Percentiles rank a stretch among this genome's conserved stretches.
These are phyloP conservation scores for Monilinia aucupariae DNA, from an alignment of 2,329 filamentous ascomycete genomes.

Conservation along the genomic window DNA sequence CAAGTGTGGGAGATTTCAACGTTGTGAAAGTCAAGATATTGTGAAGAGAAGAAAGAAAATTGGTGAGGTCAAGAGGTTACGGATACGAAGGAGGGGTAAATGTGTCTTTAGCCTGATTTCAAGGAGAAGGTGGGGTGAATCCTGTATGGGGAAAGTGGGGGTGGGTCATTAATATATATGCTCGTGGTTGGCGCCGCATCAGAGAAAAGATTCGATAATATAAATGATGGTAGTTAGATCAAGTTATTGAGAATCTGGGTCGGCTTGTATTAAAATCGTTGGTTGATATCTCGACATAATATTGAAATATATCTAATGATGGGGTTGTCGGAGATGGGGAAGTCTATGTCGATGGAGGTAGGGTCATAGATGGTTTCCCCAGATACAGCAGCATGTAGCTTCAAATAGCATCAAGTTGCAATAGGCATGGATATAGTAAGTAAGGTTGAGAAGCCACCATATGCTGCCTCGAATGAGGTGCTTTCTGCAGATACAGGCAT, in stretches of 20 bases:
- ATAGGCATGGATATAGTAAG: neutral
- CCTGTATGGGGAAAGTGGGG: conserved; percentile 11
- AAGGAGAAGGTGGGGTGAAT: conserved; percentile 1
- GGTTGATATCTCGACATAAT: no score
- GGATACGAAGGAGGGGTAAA: conserved; percentile 7
- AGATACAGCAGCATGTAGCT: neutral
- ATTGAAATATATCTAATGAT: no score
- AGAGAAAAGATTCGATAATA: no score
- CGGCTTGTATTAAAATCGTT: no score
- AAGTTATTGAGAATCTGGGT: no score
- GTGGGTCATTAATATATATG: neutral
- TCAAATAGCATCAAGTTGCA: neutral
- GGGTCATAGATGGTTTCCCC: no score
- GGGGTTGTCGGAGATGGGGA: no score
- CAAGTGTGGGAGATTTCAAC: neutral
- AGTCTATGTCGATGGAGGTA: no score
- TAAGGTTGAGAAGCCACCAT: neutral
- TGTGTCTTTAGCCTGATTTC: conserved; percentile 8
- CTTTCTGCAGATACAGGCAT: neutral
- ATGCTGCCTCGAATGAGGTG: neutral
- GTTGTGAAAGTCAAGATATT: neutral
- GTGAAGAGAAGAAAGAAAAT: neutral
- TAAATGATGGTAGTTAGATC: no score
- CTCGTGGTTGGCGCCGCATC: no score
- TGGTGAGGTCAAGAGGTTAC: neutral